Base-by-base conservation (phyloP, 768 basidiomycete genomes). In the Crucibulum laeve region DNA sequence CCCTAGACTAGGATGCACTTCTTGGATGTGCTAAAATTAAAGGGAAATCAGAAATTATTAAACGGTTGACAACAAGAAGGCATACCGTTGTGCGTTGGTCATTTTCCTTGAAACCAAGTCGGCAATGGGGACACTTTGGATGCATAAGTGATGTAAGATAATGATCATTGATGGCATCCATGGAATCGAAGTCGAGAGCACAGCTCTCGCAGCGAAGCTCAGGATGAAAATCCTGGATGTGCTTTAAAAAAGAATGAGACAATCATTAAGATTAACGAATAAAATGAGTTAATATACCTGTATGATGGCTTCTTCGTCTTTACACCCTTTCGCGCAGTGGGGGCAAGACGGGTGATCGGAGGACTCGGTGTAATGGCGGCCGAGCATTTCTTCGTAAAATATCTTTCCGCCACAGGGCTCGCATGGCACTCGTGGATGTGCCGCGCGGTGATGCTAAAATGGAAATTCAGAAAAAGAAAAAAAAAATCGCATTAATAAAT, bases 71-170 rank as follows among this genome's bases (percentile, higher is more conserved):
- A 7, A 7, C 25, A 17, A 15, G 24, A 32, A 7, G 22, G 38
- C 40, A 8, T 21, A 42, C 40, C 26, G 26, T 14, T 5, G 19
- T 26, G n/a, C 7, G 19, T 28, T 26, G 58, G 34, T 60, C 60
- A 19, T 62, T 54, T 44, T 72, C 68, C 35, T 58, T 48, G 44
- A 74, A 76, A 23, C 73, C 70, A 35, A 64, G 40, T n/a, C 58
- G 52, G 40, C 76, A 78, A 23, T 57, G 52, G 19, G 54, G 46
- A 43, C 77, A 77, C 42, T 66, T 69, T 2, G 77, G 73, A 54
- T 78, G 77, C 14, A 49, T 55, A 18, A 61, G 56, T 14, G 76
- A 74, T 8, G 60, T 58, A 15, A 46, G 56, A 50, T 69, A 71
- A 46, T 78, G 76, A 23, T 57, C 59, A 35, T 67, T 60, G 19